phyloP scores from a whole-genome alignment of 2,329 filamentous ascomycete genomes.

The Colletotrichum viniferum region DNA sequence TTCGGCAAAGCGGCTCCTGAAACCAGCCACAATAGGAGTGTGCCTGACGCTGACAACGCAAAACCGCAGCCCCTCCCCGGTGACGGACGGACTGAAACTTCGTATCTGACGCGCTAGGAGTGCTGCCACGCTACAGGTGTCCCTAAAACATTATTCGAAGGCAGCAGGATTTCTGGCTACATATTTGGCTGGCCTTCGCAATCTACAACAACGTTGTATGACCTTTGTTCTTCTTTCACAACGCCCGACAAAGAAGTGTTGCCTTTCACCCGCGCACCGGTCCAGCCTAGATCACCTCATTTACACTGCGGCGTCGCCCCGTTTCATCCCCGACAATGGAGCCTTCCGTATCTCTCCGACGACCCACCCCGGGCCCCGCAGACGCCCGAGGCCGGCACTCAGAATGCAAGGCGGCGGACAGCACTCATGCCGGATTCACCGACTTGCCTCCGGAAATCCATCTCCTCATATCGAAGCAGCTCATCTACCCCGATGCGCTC shows the following conservation, averaged over 20 bases:
- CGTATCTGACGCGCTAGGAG: conserved; percentile 8
- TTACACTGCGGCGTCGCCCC: background rate
- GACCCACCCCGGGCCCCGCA: conserved; percentile 6
- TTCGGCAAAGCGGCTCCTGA: conserved; percentile 15
- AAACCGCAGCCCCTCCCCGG: background rate
- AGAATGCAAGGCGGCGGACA: background rate
- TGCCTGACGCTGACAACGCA: background rate
- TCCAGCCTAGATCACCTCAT: background rate
- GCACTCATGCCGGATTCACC: conserved; percentile 38
- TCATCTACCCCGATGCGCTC: conserved; percentile 73
- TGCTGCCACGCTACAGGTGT: background rate
- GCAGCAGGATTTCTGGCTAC: conserved; percentile 10
- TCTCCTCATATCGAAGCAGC: conserved; percentile 60
- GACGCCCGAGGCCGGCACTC: background rate
- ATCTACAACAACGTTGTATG: fast-evolving
- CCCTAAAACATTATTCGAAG: background rate
- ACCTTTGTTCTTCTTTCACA: background rate
- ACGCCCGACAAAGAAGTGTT: background rate
- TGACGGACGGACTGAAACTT: conserved; percentile 3
- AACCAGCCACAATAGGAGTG: conserved; percentile 13
- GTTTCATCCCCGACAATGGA: background rate
- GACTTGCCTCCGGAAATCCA: conserved; percentile 71
- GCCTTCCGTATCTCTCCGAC: background rate
- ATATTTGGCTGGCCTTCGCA: background rate
- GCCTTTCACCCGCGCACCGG: background rate